Percentiles rank a stretch among this genome's conserved stretches.
phyloP scores from a whole-genome alignment of 1,284 basidiomycete genomes.

The Trichosporon ovoides region DNA sequence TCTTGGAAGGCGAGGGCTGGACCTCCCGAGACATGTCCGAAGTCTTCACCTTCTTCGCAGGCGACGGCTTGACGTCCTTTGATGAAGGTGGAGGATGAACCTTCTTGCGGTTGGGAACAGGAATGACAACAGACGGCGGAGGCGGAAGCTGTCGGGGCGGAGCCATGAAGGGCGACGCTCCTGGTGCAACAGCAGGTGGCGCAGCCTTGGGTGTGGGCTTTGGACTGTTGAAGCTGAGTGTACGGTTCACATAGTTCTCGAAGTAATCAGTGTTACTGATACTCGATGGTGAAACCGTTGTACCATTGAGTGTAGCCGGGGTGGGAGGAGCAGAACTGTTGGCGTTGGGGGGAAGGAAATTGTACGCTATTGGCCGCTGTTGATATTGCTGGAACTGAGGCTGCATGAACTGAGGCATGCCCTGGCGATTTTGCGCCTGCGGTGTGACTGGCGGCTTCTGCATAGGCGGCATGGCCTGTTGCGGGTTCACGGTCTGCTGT shows the following conservation, averaged over 20 bases:
- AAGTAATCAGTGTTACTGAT: constrained; percentile 15
- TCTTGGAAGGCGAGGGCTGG: background rate
- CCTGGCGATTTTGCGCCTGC: background rate
- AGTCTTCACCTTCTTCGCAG: constrained; percentile 10
- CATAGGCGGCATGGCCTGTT: background rate
- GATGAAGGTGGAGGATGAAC: background rate
- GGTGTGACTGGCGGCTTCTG: background rate
- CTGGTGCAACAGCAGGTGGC: background rate
- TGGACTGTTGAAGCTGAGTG: constrained; percentile 16
- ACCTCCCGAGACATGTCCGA: background rate
- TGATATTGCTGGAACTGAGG: constrained; percentile 3
- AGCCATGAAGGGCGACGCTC: background rate
- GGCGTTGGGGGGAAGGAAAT: constrained; percentile 13
- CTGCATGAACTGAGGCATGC: constrained; percentile 1
- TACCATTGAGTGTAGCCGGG: constrained; percentile 9
- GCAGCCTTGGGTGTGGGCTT: background rate
- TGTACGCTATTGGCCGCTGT: constrained; percentile 16
- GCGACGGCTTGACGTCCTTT: background rate
- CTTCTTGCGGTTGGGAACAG: background rate
- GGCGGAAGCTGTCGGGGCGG: background rate
- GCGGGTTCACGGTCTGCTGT: background rate
- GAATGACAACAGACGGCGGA: background rate
- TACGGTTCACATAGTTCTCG: constrained; percentile 18
- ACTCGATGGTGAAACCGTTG: constrained; percentile 3
- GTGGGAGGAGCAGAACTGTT: constrained; percentile 11